Base-by-base conservation (phyloP, 139 green algal species). In the Auxenochlorella protothecoides region DNA sequence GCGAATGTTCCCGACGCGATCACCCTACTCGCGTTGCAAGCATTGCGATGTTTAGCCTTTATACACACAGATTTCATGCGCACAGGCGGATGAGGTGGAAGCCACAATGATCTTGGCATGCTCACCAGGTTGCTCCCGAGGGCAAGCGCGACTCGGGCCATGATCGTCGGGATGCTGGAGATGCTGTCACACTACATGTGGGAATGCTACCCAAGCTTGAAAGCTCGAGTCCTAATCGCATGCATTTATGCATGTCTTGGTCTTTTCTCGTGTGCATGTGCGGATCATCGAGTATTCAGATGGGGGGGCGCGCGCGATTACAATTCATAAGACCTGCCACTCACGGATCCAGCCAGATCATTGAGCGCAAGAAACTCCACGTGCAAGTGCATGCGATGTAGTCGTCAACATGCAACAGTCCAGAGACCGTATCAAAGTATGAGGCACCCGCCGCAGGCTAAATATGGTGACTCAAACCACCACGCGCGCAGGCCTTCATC, bases 1-100 rank as follows among this genome's bases (percentile, higher is more conserved):
- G 55, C 70, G 69, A n/a, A 79, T 68, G 69, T 79, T 79, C 51
- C 55, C 75, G 27, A 76, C 56, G n/a, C 75, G 65, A 54, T 79
- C 69, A 54, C 75, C 75, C 75, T 79, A 53, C 2, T 5, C 4
- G 1, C 2, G 63, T 6, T 44, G 68, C 15, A 16, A 8, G 3
- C 5, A 56, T 13, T 5, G 61, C 60, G 14, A 5, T 11, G 4
- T 53, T 64, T 4, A 15, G 51, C 51, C 3, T 44, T 69, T 57
- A 44, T 44, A 44, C 27, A 44, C 27, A 44, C 27, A 44, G 27
- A 44, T 44, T 44, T 44, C 27, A 44, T 44, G 27, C 27, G 27
- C 27, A 44, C 9, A 69, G 13, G 51, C 51, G 8, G n/a, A 2
- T 11, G 27, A 44, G 0, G 27, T 63, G n/a, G 12, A 5, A 53